Evolutionary conservation across 2,329 filamentous ascomycete genomes (phyloP), one percentile per base, ranked within the genome.

Genomic region (Cercospora janseana): DNA sequence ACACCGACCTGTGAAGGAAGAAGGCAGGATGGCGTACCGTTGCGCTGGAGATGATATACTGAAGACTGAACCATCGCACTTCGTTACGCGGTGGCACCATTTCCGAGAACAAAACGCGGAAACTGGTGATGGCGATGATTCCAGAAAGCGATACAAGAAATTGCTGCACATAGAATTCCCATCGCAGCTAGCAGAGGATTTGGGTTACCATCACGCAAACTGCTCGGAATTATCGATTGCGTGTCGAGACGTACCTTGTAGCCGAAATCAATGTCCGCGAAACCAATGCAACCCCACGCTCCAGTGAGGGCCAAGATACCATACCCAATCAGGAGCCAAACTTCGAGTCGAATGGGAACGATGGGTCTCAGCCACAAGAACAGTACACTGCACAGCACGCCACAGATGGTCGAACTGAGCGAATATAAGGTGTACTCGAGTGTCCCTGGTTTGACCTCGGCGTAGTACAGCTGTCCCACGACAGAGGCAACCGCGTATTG

Each of bases 41-140:
- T 43, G 45, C 45, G 18, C 49, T 41, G 20, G 49, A 52, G 9
- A 52, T 26, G 28, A 52, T 45, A 16, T 42, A 42, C 45, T 52
- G 49, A 12, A 52, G 44, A 20, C 49, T 35, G 13, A 48, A 48
- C 44, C 49, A 52, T 16, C 49, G 35, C 16, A 52, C 49, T 31
- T 52, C 49, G 27, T 52, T 52, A 8, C 44, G 32, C 13, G 45
- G 24, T 16, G 49, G 49, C 35, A 52, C 37, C 49, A 52, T 52
- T 29, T 52, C 49, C 7, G 49, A 52, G 29, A 48, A 52, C 13
- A 52, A 20, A 8, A 52, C 49, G 4, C 49, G 44, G 29, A 52
- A 52, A 26, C 24, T 34, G 28, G 34, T 42, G 28, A 42, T 52
- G 28, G 18, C 28, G 20, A 52, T 21, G 4, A 47, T 31, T 28